phyloP scores from a whole-genome alignment of 2,329 filamentous ascomycete species.

The Capronia epimyces region DNA sequence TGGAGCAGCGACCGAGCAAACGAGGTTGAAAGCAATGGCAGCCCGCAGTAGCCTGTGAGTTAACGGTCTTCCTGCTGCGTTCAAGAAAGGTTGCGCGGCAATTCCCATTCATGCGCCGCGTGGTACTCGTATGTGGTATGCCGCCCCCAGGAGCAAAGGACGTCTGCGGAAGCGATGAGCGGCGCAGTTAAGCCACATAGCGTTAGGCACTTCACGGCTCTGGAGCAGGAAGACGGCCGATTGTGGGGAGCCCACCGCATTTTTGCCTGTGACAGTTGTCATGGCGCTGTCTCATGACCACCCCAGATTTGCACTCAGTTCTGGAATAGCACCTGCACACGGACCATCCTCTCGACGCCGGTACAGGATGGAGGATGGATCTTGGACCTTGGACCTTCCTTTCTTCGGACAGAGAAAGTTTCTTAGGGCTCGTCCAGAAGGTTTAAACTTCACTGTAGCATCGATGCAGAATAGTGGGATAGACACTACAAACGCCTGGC shows the following conservation, averaged over 20 bases:
- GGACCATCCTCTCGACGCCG: constrained; percentile 2
- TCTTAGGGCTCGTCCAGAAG: not conserved
- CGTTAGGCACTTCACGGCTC: constrained; percentile 2
- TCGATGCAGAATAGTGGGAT: not conserved
- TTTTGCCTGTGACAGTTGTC: constrained; percentile 11
- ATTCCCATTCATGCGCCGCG: constrained; percentile 1
- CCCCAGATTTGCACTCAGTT: constrained; percentile 23
- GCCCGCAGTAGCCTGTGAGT: not conserved
- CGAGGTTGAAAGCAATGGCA: not conserved
- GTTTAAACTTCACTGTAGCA: not conserved
- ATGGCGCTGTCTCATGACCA: constrained; percentile 22
- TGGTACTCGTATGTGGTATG: not conserved
- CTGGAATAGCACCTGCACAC: constrained; percentile 15
- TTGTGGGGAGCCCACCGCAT: constrained; percentile 15
- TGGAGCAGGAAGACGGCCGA: constrained; percentile 8
- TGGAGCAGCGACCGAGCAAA: too few relatives aligned
- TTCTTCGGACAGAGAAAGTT: not conserved
- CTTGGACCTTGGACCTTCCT: too few relatives aligned
- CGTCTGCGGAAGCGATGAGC: constrained; percentile 39
- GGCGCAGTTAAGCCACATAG: constrained; percentile 7
- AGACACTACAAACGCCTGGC: too few relatives aligned
- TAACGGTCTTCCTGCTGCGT: not conserved
- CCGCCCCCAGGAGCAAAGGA: constrained; percentile 37
- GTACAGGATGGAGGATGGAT: not conserved
- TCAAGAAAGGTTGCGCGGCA: constrained; percentile 1